These are phyloP conservation scores for Musa acuminata DNA, from an alignment of 176 grass and related monocot genomes.

Conservation along the genomic window DNA sequence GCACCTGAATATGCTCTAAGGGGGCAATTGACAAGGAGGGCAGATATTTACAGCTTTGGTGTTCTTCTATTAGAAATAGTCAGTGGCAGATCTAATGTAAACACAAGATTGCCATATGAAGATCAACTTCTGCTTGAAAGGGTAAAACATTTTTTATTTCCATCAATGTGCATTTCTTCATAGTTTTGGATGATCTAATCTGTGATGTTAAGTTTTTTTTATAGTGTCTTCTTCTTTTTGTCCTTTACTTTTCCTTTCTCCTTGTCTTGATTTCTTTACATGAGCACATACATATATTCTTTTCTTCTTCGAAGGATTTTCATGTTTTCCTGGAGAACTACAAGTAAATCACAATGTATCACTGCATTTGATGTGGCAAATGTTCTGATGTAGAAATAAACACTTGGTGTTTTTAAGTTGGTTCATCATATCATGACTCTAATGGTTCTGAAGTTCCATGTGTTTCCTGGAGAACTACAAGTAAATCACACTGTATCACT, in stretches of 20 bases:
- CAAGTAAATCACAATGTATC: no score
- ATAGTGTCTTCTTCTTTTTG: background rate
- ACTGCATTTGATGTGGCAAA: no score
- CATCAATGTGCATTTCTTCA: no score
- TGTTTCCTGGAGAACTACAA: no score
- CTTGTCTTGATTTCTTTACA: background rate
- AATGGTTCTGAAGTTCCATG: no score
- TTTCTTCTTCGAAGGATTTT: background rate
- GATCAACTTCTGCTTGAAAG: slow-evolving; percentile 70
- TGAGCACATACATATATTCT: background rate
- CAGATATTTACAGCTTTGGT: slow-evolving; percentile 56
- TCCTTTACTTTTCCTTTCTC: background rate
- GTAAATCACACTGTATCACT: no score
- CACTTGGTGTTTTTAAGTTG: no score
- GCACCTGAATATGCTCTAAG: slow-evolving; percentile 66
- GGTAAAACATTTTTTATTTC: slow-evolving; percentile 33
- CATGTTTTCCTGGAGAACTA: no score
- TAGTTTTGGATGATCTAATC: background rate
- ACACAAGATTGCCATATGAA: slow-evolving; percentile 41
- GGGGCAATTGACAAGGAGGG: slow-evolving; percentile 54
- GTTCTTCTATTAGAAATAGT: slow-evolving; percentile 63
- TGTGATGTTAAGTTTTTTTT: background rate
- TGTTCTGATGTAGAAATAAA: no score
- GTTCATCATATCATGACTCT: no score
- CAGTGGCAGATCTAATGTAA: slow-evolving; percentile 55